Percentiles rank a stretch among this genome's conserved stretches.
phyloP scores from a whole-genome alignment of 2,329 filamentous ascomycete species.

The Trichoderma oligosporum region DNA sequence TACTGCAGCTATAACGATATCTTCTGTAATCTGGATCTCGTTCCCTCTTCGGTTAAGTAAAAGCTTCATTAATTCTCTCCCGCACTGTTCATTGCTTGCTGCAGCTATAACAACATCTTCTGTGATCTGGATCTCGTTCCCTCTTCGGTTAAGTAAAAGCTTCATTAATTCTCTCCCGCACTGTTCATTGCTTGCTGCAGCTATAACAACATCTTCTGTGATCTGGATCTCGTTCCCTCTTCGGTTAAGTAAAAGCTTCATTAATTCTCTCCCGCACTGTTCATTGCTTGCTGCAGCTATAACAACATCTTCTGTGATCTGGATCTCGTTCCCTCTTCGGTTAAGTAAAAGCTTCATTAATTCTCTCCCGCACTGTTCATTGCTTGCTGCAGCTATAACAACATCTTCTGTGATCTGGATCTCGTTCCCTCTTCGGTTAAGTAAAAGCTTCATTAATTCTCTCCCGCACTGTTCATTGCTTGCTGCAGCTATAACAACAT shows the following conservation, averaged over 20 bases:
- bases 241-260: neutral
- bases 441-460: neutral
- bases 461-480: neutral
- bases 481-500: neutral
- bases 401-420: neutral
- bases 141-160: no score
- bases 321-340: neutral
- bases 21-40: no score
- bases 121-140: neutral
- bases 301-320: neutral
- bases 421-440: neutral
- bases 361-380: neutral
- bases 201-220: neutral
- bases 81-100: neutral
- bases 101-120: neutral
- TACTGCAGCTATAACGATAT: no score
- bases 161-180: no score
- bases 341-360: neutral
- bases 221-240: neutral
- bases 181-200: neutral
- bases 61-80: no score
- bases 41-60: no score
- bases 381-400: neutral
- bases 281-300: conserved; percentile 1
- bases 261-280: neutral